phyloP scores from a whole-genome alignment of 768 basidiomycete species.

The Cystobasidium tubakii region DNA sequence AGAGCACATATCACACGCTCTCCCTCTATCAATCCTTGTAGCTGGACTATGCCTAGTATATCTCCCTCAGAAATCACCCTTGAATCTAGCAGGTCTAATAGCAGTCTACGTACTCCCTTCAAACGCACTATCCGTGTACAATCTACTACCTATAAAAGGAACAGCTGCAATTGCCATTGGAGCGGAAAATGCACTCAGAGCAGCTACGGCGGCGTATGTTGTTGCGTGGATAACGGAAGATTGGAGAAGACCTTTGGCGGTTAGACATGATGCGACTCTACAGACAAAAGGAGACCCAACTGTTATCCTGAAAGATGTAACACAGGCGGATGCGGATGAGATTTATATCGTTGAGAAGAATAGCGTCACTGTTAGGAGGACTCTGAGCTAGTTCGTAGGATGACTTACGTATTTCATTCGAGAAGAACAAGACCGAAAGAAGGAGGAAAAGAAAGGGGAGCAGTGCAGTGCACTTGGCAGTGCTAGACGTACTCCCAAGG shows the following conservation, averaged over 20 bases:
- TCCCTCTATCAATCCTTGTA: constrained; percentile 58
- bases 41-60: constrained; percentile 65
- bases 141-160: constrained; percentile 14
- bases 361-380: constrained; percentile 21
- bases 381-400: too few species aligned
- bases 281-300: background rate
- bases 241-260: constrained; percentile 28
- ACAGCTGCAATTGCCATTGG: constrained; percentile 16
- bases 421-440: background rate
- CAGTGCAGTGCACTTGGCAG: too few species aligned
- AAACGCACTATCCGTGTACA: constrained; percentile 20
- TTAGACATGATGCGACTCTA: background rate
- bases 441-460: background rate
- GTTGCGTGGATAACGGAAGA: constrained; percentile 31
- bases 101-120: background rate
- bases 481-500: background rate
- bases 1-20: constrained; percentile 47
- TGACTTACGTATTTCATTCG: too few species aligned
- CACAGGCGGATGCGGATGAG: background rate
- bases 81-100: constrained; percentile 9
- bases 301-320: constrained; percentile 27
- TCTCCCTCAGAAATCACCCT: constrained; percentile 52
- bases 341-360: constrained; percentile 31
- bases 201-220: constrained; percentile 21
- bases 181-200: constrained; percentile 17